Evolutionary conservation across 495 filamentous ascomycete genomes (phyloP).

Genomic region (Daldinia concentrica): DNA sequence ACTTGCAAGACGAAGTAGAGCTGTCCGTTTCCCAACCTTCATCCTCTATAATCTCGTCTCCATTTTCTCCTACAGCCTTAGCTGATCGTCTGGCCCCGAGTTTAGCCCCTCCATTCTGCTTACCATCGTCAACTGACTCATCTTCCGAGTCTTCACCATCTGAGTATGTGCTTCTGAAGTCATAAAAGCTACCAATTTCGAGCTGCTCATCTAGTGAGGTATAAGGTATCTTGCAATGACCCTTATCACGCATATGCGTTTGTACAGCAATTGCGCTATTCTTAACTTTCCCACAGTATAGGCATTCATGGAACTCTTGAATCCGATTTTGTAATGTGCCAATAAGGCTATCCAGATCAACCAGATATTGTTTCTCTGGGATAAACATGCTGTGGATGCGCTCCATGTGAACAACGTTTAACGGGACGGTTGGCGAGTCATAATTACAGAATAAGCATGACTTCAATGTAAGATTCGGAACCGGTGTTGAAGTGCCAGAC

Average conservation of each 20-base stretch:
- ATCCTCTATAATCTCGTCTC: conserved; percentile 63
- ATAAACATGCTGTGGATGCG: conserved; percentile 96
- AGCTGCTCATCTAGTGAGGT: conserved; percentile 89
- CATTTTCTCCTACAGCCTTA: conserved; percentile 59
- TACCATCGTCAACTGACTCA: conserved; percentile 58
- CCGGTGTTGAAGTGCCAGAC: conserved; percentile 50
- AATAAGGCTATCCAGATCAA: conserved; percentile 82
- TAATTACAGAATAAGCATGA: conserved; percentile 93
- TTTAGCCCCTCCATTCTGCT: conserved; percentile 67
- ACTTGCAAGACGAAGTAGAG: conserved; percentile 82
- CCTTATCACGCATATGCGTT: conserved; percentile 96
- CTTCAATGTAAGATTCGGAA: conserved; percentile 58
- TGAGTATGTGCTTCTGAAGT: conserved; percentile 94
- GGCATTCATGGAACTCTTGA: conserved; percentile 74
- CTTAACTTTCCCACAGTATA: conserved; percentile 83
- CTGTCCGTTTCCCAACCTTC: conserved; percentile 94
- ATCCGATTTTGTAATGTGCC: conserved; percentile 77
- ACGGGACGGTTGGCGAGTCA: conserved; percentile 71
- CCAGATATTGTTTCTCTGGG: conserved; percentile 83
- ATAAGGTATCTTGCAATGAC: conserved; percentile 96
- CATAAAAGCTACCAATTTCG: conserved; percentile 97
- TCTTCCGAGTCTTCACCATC: conserved; percentile 74
- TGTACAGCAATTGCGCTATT: conserved; percentile 78
- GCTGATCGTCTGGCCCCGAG: conserved; percentile 60
- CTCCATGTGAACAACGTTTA: conserved; percentile 89